Base-by-base conservation (phyloP, 345 rosid species). In the Citrus unshiu region DNA sequence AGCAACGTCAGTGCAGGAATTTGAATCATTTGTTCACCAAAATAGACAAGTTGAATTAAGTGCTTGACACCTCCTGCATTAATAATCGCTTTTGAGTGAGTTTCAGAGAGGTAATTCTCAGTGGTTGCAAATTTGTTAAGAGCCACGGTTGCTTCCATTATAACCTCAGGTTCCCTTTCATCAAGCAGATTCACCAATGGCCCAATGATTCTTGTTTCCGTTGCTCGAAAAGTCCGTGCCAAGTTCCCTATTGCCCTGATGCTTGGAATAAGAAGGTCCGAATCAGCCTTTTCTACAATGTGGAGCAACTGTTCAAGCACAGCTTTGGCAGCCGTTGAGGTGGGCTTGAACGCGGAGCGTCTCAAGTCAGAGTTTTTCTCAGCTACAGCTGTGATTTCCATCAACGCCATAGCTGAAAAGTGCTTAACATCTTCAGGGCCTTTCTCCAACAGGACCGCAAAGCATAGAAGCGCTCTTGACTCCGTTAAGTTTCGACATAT, bases 201-300 rank as follows among this genome's bases (percentile, higher is more conserved):
- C 35, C 78, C 86, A 12, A 93, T 85, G 67, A 91, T 76, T 66
- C 93, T 80, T 3, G 89, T 90, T 64, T 93, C 93, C 0, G 95
- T 87, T 12, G 93, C 95, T 12, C 97, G 90, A 69, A 93, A 93
- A 25, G 93, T 91, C 86, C 97, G 85, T 3, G 93, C 92, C n/a
- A 91, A 85, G 87, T 86, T 86, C n/a, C 97, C 97, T 0, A 91
- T 85, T 9, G 97, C 78, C 79, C 76, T 85, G 79, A 91, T 82
- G 84, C 95, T 87, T 0, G 91, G 92, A 5, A 85, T 68, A 5
- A 93, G 81, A 43, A 89, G 87, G 25, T 89, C 90, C 0, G 90
- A 84, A 29, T 86, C 84, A n/a, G 83, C 93, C 77, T 82, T 84
- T 68, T 88, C 87, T 60, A 93, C 84, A 46, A 90, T 81, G 30